Evolutionary conservation across 2,329 filamentous ascomycete genomes (phyloP).

Genomic region (Curvularia sp.): DNA sequence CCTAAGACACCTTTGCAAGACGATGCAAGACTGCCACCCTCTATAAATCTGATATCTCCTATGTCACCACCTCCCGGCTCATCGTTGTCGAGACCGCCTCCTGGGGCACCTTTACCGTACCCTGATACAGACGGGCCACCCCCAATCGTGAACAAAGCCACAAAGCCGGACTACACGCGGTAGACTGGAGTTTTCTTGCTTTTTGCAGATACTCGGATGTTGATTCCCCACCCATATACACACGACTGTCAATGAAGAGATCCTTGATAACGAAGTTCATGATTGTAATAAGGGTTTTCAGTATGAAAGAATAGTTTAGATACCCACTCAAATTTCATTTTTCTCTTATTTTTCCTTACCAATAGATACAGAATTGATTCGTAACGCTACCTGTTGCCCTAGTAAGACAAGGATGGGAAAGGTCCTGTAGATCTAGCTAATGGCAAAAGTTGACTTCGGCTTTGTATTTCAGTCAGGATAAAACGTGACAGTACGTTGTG

Average conservation of each 20-base stretch:
- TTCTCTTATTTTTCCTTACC: neutral
- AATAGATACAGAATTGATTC: neutral
- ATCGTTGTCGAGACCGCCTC: constrained; percentile 41
- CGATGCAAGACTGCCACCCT: constrained; percentile 24
- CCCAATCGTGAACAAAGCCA: constrained; percentile 82
- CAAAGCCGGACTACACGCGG: constrained; percentile 73
- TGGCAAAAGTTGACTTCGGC: neutral
- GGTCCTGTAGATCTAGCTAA: neutral
- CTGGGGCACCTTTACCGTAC: constrained; percentile 69
- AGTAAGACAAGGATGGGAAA: neutral
- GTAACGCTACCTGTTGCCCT: neutral
- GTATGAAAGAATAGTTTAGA: constrained; percentile 5
- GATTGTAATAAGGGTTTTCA: neutral
- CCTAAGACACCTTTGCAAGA: constrained; percentile 52
- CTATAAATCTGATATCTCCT: constrained; percentile 30
- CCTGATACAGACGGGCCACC: constrained; percentile 82
- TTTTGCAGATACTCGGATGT: constrained; percentile 1
- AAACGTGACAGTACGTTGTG: neutral
- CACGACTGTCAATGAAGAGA: neutral
- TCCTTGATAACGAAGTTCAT: constrained; percentile 3
- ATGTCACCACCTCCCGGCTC: constrained; percentile 37
- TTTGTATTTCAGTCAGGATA: neutral
- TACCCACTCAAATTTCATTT: constrained; percentile 2
- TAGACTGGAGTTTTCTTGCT: constrained; percentile 13
- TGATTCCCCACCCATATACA: neutral